Evolutionary conservation across 2,329 filamentous ascomycete genomes (phyloP).

Genomic region (Herpotrichia juniperi): DNA sequence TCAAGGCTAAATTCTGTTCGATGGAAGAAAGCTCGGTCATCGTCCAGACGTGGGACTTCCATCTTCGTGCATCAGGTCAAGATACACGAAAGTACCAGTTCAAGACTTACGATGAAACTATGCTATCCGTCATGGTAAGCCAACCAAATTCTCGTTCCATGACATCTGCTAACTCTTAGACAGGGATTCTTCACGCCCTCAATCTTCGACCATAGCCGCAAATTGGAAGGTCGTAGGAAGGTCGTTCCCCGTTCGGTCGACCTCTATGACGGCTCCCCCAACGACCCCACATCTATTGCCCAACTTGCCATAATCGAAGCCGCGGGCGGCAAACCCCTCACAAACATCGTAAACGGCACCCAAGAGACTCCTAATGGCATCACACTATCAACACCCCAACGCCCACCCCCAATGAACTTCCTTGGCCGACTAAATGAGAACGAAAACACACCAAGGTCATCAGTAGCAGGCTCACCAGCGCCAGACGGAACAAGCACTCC

Average conservation of each 20-base stretch:
- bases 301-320: slow-evolving; percentile 71
- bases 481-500: slow-evolving; percentile 86
- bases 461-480: slow-evolving; percentile 84
- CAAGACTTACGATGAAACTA: slow-evolving; percentile 96
- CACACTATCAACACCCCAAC: slow-evolving; percentile 60
- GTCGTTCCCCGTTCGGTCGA: slow-evolving; percentile 89
- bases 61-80: slow-evolving; percentile 85
- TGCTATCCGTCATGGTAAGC: slow-evolving; percentile 80
- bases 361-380: slow-evolving; percentile 39
- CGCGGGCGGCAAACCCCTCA: slow-evolving; percentile 49
- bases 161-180: slow-evolving; percentile 4
- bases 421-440: slow-evolving; percentile 70
- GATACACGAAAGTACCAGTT: slow-evolving; percentile 93
- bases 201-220: slow-evolving; percentile 82
- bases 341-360: slow-evolving; percentile 34
- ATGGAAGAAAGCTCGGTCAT: slow-evolving; percentile 89
- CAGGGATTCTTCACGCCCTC: slow-evolving; percentile 85
- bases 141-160: background rate
- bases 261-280: slow-evolving; percentile 89
- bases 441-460: slow-evolving; percentile 81
- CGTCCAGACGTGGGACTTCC: slow-evolving; percentile 87
- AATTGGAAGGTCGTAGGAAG: slow-evolving; percentile 79
- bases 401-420: slow-evolving; percentile 70
- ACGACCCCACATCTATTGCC: slow-evolving; percentile 85
- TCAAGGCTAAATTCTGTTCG: slow-evolving; percentile 92